Percentiles rank a stretch among this genome's conserved stretches.
Conservation (phyloP, 2,329 filamentous ascomycete species). For the Lasiodiplodia hormozganensis region DNA sequence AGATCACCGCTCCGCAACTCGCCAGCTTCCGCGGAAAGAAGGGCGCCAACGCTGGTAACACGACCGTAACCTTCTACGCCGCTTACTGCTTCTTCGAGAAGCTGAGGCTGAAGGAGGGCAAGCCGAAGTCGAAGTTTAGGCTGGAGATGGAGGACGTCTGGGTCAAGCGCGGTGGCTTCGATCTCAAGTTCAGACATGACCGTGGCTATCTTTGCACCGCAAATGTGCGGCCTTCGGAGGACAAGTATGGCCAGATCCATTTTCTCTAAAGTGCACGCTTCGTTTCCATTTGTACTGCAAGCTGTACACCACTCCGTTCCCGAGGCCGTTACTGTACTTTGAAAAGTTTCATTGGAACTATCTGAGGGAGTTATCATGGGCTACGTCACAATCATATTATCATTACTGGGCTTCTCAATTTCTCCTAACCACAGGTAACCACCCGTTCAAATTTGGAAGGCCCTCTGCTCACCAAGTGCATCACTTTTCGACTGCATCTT, state of each 20-base stretch:
- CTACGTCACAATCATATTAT: background rate
- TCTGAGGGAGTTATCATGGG: background rate
- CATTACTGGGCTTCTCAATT: background rate
- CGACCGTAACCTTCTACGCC: slow-evolving; percentile 59
- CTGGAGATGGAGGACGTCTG: slow-evolving; percentile 56
- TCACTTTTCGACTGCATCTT: background rate
- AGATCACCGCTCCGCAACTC: slow-evolving; percentile 55
- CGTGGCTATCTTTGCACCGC: background rate
- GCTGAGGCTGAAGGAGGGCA: slow-evolving; percentile 58
- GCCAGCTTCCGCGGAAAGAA: slow-evolving; percentile 59
- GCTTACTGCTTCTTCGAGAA: slow-evolving; percentile 68
- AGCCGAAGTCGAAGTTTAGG: slow-evolving; percentile 60
- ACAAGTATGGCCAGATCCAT: background rate
- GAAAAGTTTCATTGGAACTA: background rate
- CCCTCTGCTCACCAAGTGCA: background rate
- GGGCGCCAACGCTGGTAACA: slow-evolving; percentile 57
- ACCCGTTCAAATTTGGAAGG: background rate
- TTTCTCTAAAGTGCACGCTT: background rate
- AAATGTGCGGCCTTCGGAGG: too few relatives aligned
- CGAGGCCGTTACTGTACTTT: background rate
- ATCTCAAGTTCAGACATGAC: background rate
- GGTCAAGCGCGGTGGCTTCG: slow-evolving; percentile 7
- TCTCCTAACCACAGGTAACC: background rate
- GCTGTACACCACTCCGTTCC: background rate
- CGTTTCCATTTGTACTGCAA: too few relatives aligned